Percentiles rank a stretch among this genome's conserved stretches.
These are phyloP conservation scores for Detonula confervacea DNA, from an alignment of 352 stramenopile genomes.

Conservation along the genomic window DNA sequence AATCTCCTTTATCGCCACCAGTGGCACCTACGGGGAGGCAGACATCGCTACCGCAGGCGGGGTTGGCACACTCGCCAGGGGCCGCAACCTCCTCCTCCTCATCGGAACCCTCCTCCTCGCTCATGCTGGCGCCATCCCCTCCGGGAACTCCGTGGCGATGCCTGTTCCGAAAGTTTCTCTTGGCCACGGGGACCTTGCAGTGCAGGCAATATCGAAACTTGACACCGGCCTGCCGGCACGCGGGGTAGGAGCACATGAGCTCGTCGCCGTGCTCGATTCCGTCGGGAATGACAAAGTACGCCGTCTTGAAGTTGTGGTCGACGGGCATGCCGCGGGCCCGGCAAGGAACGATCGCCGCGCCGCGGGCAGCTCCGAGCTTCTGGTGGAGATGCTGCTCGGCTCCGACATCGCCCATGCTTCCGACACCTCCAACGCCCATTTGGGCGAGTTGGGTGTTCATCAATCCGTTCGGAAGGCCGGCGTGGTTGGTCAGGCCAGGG, in stretches of 20 bases:
- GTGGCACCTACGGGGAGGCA: slow-evolving; percentile 1
- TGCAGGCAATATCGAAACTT: slow-evolving; percentile 83
- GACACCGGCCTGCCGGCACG: slow-evolving; percentile 76
- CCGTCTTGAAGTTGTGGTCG: slow-evolving; percentile 83
- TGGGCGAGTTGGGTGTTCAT: too few species aligned
- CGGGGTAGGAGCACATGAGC: slow-evolving; percentile 78
- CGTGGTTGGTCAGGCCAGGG: background rate
- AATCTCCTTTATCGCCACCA: slow-evolving; percentile 12
- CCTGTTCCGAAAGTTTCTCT: slow-evolving; percentile 76
- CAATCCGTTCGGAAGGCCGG: too few species aligned
- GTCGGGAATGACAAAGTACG: slow-evolving; percentile 83
- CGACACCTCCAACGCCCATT: too few species aligned
- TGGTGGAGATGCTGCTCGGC: slow-evolving; percentile 3
- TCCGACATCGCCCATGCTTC: too few species aligned
- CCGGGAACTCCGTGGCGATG: slow-evolving; percentile 53
- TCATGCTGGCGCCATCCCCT: slow-evolving; percentile 18
- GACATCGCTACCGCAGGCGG: background rate
- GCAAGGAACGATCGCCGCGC: slow-evolving; percentile 77
- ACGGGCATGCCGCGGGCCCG: slow-evolving; percentile 78
- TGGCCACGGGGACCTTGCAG: slow-evolving; percentile 81
- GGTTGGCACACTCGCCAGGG: background rate
- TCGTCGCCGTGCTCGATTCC: slow-evolving; percentile 80
- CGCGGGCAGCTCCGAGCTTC: slow-evolving; percentile 21
- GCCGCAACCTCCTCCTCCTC: slow-evolving; percentile 11
- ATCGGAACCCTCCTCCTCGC: slow-evolving; percentile 5